A percentile compares a stretch with the other conserved stretches of the same genome.
Evolutionary conservation across 345 rosid genomes (phyloP).

Genomic region (Murraya koenigii): DNA sequence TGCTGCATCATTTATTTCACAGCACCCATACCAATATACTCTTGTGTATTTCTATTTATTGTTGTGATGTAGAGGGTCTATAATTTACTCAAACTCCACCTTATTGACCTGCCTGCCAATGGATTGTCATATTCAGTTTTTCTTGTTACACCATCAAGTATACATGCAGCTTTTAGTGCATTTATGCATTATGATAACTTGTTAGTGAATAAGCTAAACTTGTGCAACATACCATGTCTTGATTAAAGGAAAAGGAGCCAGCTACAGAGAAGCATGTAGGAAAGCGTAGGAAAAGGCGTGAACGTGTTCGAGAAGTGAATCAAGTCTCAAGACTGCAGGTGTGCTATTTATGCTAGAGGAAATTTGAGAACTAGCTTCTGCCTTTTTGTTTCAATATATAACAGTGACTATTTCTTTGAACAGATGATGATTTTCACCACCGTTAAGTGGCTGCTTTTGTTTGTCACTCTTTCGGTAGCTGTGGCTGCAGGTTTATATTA

Average conservation of each 20-base stretch:
- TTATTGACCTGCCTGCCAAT: background rate
- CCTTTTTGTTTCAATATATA: background rate
- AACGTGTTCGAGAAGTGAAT: conserved; percentile 45
- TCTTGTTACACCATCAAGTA: background rate
- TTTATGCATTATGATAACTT: background rate
- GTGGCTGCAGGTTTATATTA: conserved; percentile 43
- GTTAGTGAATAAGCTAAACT: conserved; percentile 4
- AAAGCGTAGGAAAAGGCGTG: conserved; percentile 68
- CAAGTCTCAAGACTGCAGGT: conserved; percentile 64
- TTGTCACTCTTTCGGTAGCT: conserved; percentile 29
- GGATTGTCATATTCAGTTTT: background rate
- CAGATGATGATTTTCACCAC: conserved; percentile 62
- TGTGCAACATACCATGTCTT: conserved; percentile 1
- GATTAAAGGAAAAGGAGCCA: conserved; percentile 55
- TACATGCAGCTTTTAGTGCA: background rate
- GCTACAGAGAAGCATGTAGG: conserved; percentile 40
- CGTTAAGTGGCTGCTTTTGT: conserved; percentile 44
- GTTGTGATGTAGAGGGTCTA: background rate
- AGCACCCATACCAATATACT: background rate
- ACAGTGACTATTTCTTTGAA: conserved; percentile 5
- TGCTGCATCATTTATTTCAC: conserved; percentile 3
- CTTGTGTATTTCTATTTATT: background rate
- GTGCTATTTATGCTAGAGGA: background rate
- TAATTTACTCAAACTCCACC: background rate
- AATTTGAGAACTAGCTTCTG: background rate